Evolutionary conservation across 148 eudicot genomes (phyloP), one percentile per base, ranked within the genome.

Genomic region (Polygonum aviculare): DNA sequence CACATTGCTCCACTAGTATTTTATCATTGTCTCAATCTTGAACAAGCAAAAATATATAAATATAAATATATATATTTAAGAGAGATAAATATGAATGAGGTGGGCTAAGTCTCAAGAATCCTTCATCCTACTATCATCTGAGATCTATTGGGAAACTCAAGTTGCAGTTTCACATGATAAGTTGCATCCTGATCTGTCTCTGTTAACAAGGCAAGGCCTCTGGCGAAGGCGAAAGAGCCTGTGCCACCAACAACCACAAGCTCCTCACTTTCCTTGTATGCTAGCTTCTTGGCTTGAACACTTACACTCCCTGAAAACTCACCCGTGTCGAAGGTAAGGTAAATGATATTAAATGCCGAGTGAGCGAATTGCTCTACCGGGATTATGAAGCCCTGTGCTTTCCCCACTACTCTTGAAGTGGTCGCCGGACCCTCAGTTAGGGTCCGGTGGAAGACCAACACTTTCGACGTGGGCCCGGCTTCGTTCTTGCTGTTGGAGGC

Each of bases 231-330:
- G 69, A 90, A 93, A 2, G 90, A 89, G 5, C 93, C 93, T 0
- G 98, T 93, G n/a, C 97, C 97, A n/a, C 97, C 97, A 19, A 93
- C 89, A 33, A 93, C 91, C 4, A 26, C 69, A 22, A 90, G 84
- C 77, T 92, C 86, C 19, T 85, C 84, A 54, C 52, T 77, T 22
- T 83, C 78, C 45, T 78, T 81, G 26, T 78, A 55, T 15, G n/a
- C 79, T 39, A 90, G 52, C 52, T 77, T 74, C 74, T 78, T 84
- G 33, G 96, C 96, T 47, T 85, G 82, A 12, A 93, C 74, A 26
- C 96, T 90, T 51, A 93, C 65, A 60, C 92, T 93, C 16, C 98
- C 98, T 0, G 88, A 81, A 77, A 82, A 83, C 12, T 84, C 81
- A 49, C 77, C 45, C 0, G 89, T 86, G 72, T 89, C 74, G 38